Percentiles rank a stretch among this genome's conserved stretches.
Evolutionary conservation across 176 grass and related monocot genomes (phyloP).

Genomic region (Triticum monococcum): DNA sequence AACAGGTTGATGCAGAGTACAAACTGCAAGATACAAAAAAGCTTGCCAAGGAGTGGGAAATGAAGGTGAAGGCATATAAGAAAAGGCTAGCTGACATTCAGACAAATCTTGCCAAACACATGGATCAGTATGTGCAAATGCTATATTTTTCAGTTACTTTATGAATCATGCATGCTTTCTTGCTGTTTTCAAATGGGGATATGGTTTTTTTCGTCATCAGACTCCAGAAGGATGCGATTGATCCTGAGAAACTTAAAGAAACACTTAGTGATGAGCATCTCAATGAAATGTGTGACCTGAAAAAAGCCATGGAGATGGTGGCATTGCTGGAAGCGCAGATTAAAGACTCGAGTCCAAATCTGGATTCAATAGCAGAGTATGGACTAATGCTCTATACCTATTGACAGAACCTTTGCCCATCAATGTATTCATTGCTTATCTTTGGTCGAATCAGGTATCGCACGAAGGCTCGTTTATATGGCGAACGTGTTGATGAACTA

Average conservation of each 20-base stretch:
- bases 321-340: conserved; percentile 84
- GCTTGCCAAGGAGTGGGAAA: conserved; percentile 71
- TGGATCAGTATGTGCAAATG: conserved; percentile 70
- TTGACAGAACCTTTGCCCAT: background rate
- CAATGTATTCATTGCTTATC: conserved; percentile 24
- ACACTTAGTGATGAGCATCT: conserved; percentile 61
- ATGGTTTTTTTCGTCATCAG: conserved; percentile 38
- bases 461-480: conserved; percentile 64
- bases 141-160: conserved; percentile 1
- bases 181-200: background rate
- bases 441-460: conserved; percentile 62
- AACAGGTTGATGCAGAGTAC: conserved; percentile 84
- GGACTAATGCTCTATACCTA: conserved; percentile 6
- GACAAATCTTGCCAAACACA: conserved; percentile 71
- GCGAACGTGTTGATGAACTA: conserved; percentile 76
- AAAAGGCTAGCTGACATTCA: conserved; percentile 78
- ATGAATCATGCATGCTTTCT: background rate
- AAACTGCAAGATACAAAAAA: conserved; percentile 82
- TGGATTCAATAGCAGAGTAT: conserved; percentile 99
- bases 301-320: conserved; percentile 85
- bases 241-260: conserved; percentile 81
- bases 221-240: conserved; percentile 85
- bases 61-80: conserved; percentile 70
- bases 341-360: conserved; percentile 92
- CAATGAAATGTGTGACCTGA: conserved; percentile 62